Conservation (phyloP, 331 rosid species). For the Cydonia oblonga region DNA sequence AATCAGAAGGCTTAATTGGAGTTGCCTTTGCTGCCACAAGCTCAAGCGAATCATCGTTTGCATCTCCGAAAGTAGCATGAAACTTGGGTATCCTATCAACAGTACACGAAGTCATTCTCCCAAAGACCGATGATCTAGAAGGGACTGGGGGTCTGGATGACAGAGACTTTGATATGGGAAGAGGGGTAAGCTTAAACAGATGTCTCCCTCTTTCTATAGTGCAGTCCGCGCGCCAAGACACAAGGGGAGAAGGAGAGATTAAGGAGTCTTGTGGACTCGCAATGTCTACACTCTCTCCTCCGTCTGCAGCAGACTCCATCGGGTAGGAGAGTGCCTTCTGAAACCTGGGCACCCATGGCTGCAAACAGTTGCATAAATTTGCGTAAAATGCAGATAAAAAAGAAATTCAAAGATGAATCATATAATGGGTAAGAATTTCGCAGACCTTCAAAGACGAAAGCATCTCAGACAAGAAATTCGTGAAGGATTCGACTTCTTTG, state of each 20-base stretch:
- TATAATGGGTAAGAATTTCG: not conserved
- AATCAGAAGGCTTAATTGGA: constrained; percentile 32
- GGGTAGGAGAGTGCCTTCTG: constrained; percentile 31
- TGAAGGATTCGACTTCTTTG: constrained; percentile 49
- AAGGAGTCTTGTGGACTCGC: constrained; percentile 38
- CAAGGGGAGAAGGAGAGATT: constrained; percentile 89
- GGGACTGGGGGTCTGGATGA: constrained; percentile 35
- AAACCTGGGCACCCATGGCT: constrained; percentile 79
- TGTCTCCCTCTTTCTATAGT: constrained; percentile 70
- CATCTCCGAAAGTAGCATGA: constrained; percentile 17
- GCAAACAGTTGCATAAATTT: constrained; percentile 10
- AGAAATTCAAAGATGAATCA: not conserved
- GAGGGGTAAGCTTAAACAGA: constrained; percentile 84
- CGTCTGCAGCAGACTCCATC: constrained; percentile 14
- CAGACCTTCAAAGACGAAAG: constrained; percentile 57
- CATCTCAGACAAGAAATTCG: constrained; percentile 42
- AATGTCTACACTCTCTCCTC: constrained; percentile 10
- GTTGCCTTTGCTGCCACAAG: constrained; percentile 19
- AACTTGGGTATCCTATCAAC: constrained; percentile 14
- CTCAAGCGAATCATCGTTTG: constrained; percentile 21
- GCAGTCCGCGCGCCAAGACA: constrained; percentile 83
- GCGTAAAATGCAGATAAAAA: not conserved
- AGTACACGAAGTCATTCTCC: constrained; percentile 21
- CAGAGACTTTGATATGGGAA: constrained; percentile 59
- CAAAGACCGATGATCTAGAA: constrained; percentile 25